Evolutionary conservation across 1,139 yeast genomes (phyloP), one percentile per base, ranked within the genome.

Genomic region (Debaryomyces subglobosus): DNA sequence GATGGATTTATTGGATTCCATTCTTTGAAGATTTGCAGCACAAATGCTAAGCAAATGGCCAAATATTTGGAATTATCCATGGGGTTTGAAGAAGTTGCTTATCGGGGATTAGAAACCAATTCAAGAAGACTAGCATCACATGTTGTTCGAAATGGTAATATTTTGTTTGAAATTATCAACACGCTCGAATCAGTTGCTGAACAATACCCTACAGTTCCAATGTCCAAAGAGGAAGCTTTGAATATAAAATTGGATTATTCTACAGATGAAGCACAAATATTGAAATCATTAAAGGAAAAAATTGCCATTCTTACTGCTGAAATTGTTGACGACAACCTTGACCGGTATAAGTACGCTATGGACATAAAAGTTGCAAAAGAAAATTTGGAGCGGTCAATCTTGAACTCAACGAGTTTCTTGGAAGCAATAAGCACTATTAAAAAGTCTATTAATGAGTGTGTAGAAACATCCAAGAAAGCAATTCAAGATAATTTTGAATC

Each of bases 31-130:
- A 52, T 70, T 24, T 61, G 64, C 39, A 60, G 71, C 27, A 79
- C 89, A 8, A 87, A 87, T 55, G 89, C 95, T 23, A 84, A 81
- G 53, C 82, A 82, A 53, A 73, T 82, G 49, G 84, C 95, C 0
- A 64, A 68, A 25, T 79, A 74, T 59, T 79, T 84, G 49, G 74
- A 80, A 44, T 58, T 74, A 13, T 65, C 79, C 3, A 78, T 84
- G 71, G 96, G 95, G 0, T 89, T 89, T 62, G 57, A 69, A 25
- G 81, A 78, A 41, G 63, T 85, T 42, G 95, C 91, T 1, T 81
- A 77, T 57, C 74, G 66, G 52, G 90, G 89, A 1, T 72, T 89
- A 42, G 94, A 86, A 59, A 86, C 85, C 1, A 89, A 86, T 1
- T 79, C 86, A 4, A 72, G 79, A 46, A 66, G 73, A 10, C 63